Conservation (phyloP, 495 filamentous ascomycete genomes). For the Penicillium silybi region DNA sequence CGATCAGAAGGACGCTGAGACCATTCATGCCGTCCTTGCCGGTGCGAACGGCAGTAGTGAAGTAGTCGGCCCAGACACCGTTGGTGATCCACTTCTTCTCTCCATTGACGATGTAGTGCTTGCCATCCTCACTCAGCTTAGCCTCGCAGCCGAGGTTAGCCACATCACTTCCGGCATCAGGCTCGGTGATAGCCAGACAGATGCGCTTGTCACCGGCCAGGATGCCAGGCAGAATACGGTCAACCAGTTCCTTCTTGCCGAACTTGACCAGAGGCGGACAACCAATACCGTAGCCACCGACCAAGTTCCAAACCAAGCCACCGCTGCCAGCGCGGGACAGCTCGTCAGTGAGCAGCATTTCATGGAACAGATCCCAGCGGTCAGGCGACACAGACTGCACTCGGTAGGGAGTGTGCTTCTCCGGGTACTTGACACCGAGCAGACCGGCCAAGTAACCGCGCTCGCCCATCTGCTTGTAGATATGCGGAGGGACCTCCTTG, state of each 20-base stretch:
- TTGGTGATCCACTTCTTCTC: conserved; percentile 99
- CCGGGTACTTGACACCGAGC: conserved; percentile 74
- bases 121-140: conserved; percentile 87
- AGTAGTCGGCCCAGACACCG: conserved; percentile 94
- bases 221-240: conserved; percentile 78
- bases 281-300: conserved; percentile 93
- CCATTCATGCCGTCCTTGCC: conserved; percentile 85
- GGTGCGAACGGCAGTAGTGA: conserved; percentile 93
- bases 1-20: conserved; percentile 83
- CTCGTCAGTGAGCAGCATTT: conserved; percentile 92
- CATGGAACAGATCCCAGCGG: conserved; percentile 97
- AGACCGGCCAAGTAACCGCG: conserved; percentile 89
- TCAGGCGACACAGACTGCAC: conserved; percentile 77
- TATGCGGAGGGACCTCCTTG: conserved; percentile 76
- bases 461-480: conserved; percentile 95
- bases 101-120: conserved; percentile 98
- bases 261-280: conserved; percentile 88
- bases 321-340: conserved; percentile 82
- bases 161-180: conserved; percentile 81
- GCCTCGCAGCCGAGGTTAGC: conserved; percentile 94
- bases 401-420: conserved; percentile 61
- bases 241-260: conserved; percentile 83
- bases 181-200: conserved; percentile 82
- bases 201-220: conserved; percentile 92
- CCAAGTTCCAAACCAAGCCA: conserved; percentile 96